A percentile compares a stretch with the other conserved stretches of the same genome.
phyloP scores from a whole-genome alignment of 495 filamentous ascomycete species.

The Lineolata rhizophorae region DNA sequence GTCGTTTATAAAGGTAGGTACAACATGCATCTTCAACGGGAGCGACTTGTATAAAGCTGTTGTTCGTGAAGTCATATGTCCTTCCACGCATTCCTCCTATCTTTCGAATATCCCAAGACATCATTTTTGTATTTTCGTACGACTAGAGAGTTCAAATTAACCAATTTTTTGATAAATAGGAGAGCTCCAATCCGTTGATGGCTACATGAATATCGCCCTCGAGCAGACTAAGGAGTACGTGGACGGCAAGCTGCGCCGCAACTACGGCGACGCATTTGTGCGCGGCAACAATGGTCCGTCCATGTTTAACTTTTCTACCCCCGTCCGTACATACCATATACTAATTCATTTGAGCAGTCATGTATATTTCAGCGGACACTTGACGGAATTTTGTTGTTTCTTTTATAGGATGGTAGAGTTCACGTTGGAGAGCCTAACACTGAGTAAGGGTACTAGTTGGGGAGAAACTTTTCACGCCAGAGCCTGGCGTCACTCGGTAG shows the following conservation, averaged over 20 bases:
- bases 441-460: too few relatives aligned
- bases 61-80: too few relatives aligned
- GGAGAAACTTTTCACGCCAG: too few relatives aligned
- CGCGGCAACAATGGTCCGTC: conserved; percentile 97
- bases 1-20: conserved; percentile 74
- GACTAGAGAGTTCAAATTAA: background rate
- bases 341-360: conserved; percentile 25
- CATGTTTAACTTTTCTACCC: conserved; percentile 5
- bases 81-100: background rate
- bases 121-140: background rate
- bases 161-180: conserved; percentile 25
- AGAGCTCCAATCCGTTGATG: conserved; percentile 88
- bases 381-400: too few relatives aligned
- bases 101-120: background rate
- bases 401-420: too few relatives aligned
- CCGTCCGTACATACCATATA: background rate
- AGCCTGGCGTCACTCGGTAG: too few relatives aligned
- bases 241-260: conserved; percentile 54
- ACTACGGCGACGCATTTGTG: conserved; percentile 89
- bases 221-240: conserved; percentile 87
- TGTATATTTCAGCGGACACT: conserved; percentile 63
- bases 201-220: conserved; percentile 97
- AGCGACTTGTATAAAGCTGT: too few relatives aligned
- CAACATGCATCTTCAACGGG: too few relatives aligned
- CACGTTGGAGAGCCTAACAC: too few relatives aligned